These are phyloP conservation scores for Chaetomium fimeti DNA, from an alignment of 495 filamentous ascomycete species.

Conservation along the genomic window DNA sequence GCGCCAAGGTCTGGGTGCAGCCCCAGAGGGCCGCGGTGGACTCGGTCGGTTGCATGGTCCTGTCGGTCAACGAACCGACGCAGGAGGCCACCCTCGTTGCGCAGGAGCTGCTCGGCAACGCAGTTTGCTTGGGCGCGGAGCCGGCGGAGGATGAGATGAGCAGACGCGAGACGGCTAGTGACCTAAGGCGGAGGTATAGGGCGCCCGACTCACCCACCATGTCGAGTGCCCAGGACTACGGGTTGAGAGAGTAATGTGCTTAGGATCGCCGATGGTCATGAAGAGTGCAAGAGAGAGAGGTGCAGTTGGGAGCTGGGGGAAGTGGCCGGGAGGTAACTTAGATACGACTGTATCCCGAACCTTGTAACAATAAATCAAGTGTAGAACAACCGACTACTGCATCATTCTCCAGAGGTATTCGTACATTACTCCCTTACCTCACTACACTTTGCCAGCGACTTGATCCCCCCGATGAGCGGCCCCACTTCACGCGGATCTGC, in stretches of 20 bases:
- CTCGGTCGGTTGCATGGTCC: constrained; percentile 56
- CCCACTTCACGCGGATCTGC: neutral
- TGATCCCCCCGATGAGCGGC: neutral
- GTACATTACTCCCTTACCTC: too few relatives aligned
- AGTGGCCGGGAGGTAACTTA: neutral
- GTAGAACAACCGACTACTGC: neutral
- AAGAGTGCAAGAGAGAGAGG: neutral
- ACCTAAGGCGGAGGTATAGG: constrained; percentile 3
- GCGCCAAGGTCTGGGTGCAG: constrained; percentile 63
- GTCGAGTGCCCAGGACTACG: constrained; percentile 18
- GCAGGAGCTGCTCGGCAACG: constrained; percentile 45
- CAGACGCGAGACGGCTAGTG: constrained; percentile 2
- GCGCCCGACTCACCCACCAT: constrained; percentile 1
- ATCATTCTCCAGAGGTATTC: too few relatives aligned
- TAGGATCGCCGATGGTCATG: neutral
- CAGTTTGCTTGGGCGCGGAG: constrained; percentile 30
- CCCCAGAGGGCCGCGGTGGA: constrained; percentile 57
- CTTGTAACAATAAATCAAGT: constrained; percentile 5
- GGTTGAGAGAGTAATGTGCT: neutral
- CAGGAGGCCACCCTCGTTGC: constrained; percentile 52
- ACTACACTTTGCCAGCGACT: too few relatives aligned
- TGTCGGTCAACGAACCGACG: constrained; percentile 50
- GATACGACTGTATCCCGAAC: neutral
- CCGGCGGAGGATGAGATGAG: constrained; percentile 10
- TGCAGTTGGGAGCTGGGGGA: neutral